These are phyloP conservation scores for Lasiosphaeriaceae sp. DNA, from an alignment of 495 filamentous ascomycete species.

Conservation along the genomic window DNA sequence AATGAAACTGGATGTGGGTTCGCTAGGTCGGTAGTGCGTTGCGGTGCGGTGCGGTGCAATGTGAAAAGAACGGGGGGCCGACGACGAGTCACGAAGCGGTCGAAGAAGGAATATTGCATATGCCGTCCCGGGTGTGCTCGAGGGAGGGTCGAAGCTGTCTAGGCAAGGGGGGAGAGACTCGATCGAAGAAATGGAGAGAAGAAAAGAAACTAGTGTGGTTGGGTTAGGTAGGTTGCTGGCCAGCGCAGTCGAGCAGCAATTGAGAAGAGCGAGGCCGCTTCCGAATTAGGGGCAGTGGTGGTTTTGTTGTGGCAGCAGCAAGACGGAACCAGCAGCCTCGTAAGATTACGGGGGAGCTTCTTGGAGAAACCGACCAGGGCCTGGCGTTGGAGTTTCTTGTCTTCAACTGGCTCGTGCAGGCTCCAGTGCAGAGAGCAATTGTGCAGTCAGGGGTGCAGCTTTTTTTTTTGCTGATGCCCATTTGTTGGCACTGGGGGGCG, in stretches of 20 bases:
- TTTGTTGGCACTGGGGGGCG: too few relatives aligned
- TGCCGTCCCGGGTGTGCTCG: background rate
- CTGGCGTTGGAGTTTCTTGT: slow-evolving; percentile 11
- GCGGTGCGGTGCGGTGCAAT: background rate
- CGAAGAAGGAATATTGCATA: background rate
- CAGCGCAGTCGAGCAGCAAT: slow-evolving; percentile 10
- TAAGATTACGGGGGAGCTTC: slow-evolving; percentile 31
- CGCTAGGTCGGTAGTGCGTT: background rate
- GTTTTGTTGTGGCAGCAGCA: slow-evolving; percentile 14
- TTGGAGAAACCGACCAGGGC: slow-evolving; percentile 17
- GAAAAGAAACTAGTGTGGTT: background rate
- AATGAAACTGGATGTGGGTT: slow-evolving; percentile 6
- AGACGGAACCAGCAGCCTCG: slow-evolving; percentile 18
- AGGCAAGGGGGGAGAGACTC: background rate
- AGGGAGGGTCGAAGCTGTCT: background rate
- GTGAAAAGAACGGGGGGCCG: slow-evolving; percentile 7
- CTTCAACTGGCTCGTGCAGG: background rate
- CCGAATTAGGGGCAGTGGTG: slow-evolving; percentile 10
- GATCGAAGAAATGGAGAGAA: background rate
- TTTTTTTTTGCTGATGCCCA: too few relatives aligned
- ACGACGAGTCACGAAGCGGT: background rate
- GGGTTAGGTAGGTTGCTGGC: background rate
- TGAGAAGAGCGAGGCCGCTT: slow-evolving; percentile 9
- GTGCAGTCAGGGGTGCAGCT: too few relatives aligned
- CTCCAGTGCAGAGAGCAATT: slow-evolving; percentile 5